Percentiles rank a stretch among this genome's conserved stretches.
Conservation (phyloP, 2,329 filamentous ascomycete genomes). For the Fusarium nygamai region DNA sequence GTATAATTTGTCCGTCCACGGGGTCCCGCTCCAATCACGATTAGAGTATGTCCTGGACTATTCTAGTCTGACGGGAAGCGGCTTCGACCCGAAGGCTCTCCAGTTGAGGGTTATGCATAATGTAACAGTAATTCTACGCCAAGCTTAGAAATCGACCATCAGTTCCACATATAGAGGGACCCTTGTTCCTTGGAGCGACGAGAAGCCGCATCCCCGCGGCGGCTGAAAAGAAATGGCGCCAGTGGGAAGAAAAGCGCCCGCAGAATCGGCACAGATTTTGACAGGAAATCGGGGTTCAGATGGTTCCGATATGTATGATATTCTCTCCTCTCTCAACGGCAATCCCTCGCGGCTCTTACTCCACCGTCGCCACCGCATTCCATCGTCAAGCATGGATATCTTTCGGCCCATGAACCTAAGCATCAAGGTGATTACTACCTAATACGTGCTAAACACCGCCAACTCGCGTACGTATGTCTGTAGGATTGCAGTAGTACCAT, state of each 20-base stretch:
- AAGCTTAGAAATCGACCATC: constrained; percentile 3
- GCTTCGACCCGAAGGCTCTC: not conserved
- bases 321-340: not conserved
- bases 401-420: constrained; percentile 5
- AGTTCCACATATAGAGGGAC: not conserved
- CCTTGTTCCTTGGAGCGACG: not conserved
- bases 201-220: not conserved
- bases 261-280: not conserved
- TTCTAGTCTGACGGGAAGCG: not conserved
- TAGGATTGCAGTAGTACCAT: not conserved
- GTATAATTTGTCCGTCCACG: constrained; percentile 2
- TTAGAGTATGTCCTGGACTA: not conserved
- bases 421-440: constrained; percentile 26
- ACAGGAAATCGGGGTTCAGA: not conserved
- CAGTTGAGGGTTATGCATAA: not conserved
- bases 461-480: not conserved
- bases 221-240: not conserved
- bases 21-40: constrained; percentile 18
- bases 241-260: not conserved
- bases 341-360: not conserved
- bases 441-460: constrained; percentile 12
- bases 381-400: constrained; percentile 13
- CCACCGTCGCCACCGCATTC: constrained; percentile 11
- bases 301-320: not conserved
- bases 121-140: constrained; percentile 3